Conservation (phyloP, 805 yeast species). For the Metschnikowia cerradonensis region DNA sequence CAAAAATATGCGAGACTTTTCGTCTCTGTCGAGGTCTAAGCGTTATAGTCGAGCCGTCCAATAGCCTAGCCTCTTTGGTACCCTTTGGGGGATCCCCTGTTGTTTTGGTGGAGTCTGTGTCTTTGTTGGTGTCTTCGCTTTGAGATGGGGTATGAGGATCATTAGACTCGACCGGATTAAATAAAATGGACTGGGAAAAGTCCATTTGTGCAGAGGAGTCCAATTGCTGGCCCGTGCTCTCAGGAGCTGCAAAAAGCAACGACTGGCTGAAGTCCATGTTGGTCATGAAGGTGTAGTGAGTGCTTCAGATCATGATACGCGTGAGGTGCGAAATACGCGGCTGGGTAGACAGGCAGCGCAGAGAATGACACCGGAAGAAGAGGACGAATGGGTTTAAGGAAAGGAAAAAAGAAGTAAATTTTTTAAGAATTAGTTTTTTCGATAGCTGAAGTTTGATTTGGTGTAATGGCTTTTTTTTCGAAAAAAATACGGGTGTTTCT, state of each 20-base stretch:
- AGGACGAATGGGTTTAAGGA: too few relatives aligned
- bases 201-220: neutral
- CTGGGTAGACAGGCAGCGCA: neutral
- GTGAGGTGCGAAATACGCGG: conserved; percentile 7
- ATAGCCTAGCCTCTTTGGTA: conserved; percentile 9
- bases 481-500: too few relatives aligned
- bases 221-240: neutral
- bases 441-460: too few relatives aligned
- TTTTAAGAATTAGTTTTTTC: too few relatives aligned
- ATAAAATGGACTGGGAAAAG: conserved; percentile 6
- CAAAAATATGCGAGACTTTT: neutral
- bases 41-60: conserved; percentile 11
- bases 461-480: too few relatives aligned
- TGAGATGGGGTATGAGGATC: neutral
- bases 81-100: neutral
- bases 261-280: conserved; percentile 16
- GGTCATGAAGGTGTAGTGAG: conserved; percentile 9
- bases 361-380: neutral
- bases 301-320: conserved; percentile 1
- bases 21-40: conserved; percentile 12
- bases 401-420: too few relatives aligned
- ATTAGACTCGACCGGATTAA: neutral
- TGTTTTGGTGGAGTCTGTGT: neutral
- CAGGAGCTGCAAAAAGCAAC: conserved; percentile 10
- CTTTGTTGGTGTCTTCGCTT: too few relatives aligned